Evolutionary conservation across 495 filamentous ascomycete species (phyloP).

Genomic region (Penicillium taxi): DNA sequence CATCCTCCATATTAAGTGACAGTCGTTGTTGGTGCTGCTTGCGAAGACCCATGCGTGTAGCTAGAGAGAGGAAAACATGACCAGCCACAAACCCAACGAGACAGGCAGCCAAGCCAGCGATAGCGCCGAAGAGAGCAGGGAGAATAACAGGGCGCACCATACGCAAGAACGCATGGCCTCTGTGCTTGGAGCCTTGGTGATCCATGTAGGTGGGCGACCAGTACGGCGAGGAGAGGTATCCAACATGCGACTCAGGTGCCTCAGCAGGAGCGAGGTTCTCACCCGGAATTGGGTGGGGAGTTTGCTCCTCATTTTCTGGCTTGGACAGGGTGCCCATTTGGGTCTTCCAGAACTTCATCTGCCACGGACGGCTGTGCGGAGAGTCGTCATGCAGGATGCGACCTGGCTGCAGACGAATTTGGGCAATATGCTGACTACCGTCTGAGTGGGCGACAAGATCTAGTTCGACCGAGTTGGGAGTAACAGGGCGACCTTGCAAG

Average conservation of each 20-base stretch:
- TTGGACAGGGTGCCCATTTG: conserved; percentile 13
- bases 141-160: conserved; percentile 29
- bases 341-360: conserved; percentile 22
- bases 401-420: conserved; percentile 15
- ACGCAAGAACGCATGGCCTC: conserved; percentile 19
- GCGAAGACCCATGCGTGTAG: conserved; percentile 10
- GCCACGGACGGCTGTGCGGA: conserved; percentile 6
- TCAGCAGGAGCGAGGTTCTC: neutral
- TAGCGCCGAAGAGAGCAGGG: conserved; percentile 29
- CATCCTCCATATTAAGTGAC: conserved; percentile 12
- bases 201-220: conserved; percentile 7
- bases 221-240: conserved; percentile 18
- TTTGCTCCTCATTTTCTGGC: no score
- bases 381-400: conserved; percentile 1
- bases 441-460: conserved; percentile 14
- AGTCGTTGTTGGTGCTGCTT: neutral
- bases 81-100: conserved; percentile 37
- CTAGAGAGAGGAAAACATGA: conserved; percentile 27
- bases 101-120: conserved; percentile 33
- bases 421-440: conserved; percentile 16
- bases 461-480: conserved; percentile 12
- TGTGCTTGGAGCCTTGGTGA: conserved; percentile 11
- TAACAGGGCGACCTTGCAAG: conserved; percentile 14
- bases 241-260: conserved; percentile 5
- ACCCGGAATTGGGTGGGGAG: neutral